Evolutionary conservation across 768 basidiomycete species (phyloP), one percentile per base, ranked within the genome.

Genomic region (Lenzites betulinus): DNA sequence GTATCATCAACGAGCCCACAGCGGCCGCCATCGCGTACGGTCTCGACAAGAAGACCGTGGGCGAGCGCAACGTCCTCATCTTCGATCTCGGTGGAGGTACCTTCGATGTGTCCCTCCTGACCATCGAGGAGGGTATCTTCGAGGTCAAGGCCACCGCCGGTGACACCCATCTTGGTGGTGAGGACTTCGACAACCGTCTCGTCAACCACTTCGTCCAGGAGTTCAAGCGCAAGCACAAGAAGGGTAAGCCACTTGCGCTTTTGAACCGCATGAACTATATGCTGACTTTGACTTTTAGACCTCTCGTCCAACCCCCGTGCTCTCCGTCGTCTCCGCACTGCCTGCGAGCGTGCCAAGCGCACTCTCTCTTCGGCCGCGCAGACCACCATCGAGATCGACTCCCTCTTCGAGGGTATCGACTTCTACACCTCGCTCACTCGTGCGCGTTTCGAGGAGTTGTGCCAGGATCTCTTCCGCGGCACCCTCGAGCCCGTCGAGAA

Each of bases 31-130:
- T 98, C 70, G 95, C 95, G 36, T 98, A 98, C 78, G 95, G 95
- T 79, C 92, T 98, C 54, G 95, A 98, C 81, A 94, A 95, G 80
- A 93, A 96, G 78, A 87, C 90, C 59, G 74, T 75, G 30, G 89
- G 91, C 65, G 95, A 98, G 78, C 89, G 90, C 62, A 96, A 97
- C 73, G 95, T 98, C 68, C 85, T 98, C 71, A 96, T 98, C 75
- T 98, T 97, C 80, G 95, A 98, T 82, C 89, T 98, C 41, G 95
- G 95, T 64, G 95, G 95, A 81, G 95, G 95, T 80, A 97, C 95
- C 38, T 98, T 96, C 76, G 95, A 97, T 87, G 95, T 96, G 36
- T 96, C 95, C 30, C 91, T 98, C 58, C 79, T 98, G 62, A 95
- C 93, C 60, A 96, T 97, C 64, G 93, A 95, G 74, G 95, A 95